A percentile compares a stretch with the other conserved stretches of the same genome.
These are phyloP conservation scores for Venturia aucupariae DNA, from an alignment of 2,329 filamentous ascomycete genomes.

Conservation along the genomic window DNA sequence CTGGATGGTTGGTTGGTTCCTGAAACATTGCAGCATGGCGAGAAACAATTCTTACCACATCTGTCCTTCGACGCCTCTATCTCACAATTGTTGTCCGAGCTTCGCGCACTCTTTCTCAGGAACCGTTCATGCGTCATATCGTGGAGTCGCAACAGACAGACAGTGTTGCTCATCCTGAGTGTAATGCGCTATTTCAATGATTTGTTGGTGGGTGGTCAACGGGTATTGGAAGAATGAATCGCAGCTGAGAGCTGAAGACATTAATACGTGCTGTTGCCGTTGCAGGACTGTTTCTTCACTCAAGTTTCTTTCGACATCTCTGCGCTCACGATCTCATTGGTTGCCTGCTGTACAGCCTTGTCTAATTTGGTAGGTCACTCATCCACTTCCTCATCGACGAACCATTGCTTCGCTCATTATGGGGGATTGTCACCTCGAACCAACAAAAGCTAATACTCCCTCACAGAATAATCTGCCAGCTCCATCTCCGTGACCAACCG, in stretches of 20 bases:
- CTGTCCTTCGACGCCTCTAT: not conserved
- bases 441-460: not conserved
- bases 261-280: not conserved
- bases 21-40: not conserved
- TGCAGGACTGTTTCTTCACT: not conserved
- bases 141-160: not conserved
- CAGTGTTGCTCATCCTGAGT: not conserved
- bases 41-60: not conserved
- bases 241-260: not conserved
- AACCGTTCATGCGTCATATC: not conserved
- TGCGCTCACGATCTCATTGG: not conserved
- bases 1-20: not conserved
- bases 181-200: not conserved
- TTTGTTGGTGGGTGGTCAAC: not conserved
- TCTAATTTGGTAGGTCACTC: not conserved
- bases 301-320: not conserved
- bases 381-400: not conserved
- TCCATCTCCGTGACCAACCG: not conserved
- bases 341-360: conserved; percentile 1
- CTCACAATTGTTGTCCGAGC: not conserved
- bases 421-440: not conserved
- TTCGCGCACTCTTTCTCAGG: not conserved
- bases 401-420: not conserved
- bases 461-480: not conserved
- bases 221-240: not conserved